Percentiles rank a stretch among this genome's conserved stretches.
These are phyloP conservation scores for Huiozyma naganishii DNA, from an alignment of 805 yeast species.

Conservation along the genomic window DNA sequence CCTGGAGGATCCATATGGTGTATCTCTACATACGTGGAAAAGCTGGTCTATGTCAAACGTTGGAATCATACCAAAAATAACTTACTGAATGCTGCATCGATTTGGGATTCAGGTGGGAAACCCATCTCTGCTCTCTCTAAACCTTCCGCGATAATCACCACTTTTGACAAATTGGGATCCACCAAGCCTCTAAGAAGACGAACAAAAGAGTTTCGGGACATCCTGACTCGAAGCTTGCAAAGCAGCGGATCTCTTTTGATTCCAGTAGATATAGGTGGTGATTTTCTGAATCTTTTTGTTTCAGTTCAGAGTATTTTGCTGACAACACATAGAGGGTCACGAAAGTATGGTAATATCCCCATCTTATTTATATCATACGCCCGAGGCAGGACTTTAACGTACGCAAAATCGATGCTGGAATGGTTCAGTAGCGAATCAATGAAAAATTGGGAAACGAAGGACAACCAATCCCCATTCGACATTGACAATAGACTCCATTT, in stretches of 20 bases:
- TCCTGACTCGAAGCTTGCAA: constrained; percentile 38
- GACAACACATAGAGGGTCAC: constrained; percentile 16
- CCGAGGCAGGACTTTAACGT: constrained; percentile 65
- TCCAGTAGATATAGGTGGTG: constrained; percentile 72
- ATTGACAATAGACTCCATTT: constrained; percentile 47
- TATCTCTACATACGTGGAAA: constrained; percentile 60
- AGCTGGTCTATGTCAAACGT: constrained; percentile 75
- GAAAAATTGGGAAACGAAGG: constrained; percentile 70
- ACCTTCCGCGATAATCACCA: constrained; percentile 77
- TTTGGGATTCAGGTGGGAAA: constrained; percentile 47
- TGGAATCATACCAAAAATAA: constrained; percentile 94
- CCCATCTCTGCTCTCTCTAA: constrained; percentile 55
- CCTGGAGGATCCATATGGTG: constrained; percentile 92
- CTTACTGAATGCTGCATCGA: constrained; percentile 61
- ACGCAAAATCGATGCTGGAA: constrained; percentile 83
- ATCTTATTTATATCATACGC: constrained; percentile 67
- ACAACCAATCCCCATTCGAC: constrained; percentile 65
- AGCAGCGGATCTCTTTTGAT: constrained; percentile 57
- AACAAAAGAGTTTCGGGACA: constrained; percentile 54
- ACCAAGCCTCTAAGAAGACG: constrained; percentile 49
- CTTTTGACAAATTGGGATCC: constrained; percentile 47
- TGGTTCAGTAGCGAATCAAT: constrained; percentile 91
- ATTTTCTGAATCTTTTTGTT: constrained; percentile 70
- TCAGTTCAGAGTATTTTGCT: constrained; percentile 56
- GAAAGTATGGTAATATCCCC: constrained; percentile 42